Percentiles rank a stretch among this genome's conserved stretches.
Evolutionary conservation across 164 flowering plant genomes (phyloP).

Genomic region (Saururus chinensis): DNA sequence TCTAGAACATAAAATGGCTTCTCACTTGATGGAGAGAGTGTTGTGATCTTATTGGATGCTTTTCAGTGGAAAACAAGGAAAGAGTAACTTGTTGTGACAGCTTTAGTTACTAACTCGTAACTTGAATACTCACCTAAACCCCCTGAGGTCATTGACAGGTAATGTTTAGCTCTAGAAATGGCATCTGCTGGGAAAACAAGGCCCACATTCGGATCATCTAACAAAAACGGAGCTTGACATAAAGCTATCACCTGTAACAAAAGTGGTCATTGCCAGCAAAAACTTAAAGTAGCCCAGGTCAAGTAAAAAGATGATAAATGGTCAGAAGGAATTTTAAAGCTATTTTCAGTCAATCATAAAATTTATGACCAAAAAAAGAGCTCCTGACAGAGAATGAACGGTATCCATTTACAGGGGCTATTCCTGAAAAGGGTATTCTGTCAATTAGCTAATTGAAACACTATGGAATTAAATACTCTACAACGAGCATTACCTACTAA

Average conservation of each 20-base stretch:
- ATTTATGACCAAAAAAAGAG: not conserved
- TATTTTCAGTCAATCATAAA: not conserved
- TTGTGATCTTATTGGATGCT: not conserved
- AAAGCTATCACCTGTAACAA: constrained; percentile 80
- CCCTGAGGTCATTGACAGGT: constrained; percentile 74
- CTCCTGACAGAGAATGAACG: too few species aligned
- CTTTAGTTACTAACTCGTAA: not conserved
- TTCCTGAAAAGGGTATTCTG: too few species aligned
- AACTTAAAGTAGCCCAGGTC: not conserved
- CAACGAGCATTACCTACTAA: too few species aligned
- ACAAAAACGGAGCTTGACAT: constrained; percentile 97
- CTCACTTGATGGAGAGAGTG: not conserved
- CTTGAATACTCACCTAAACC: constrained; percentile 62
- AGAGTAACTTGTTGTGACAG: not conserved
- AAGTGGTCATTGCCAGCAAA: not conserved
- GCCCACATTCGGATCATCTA: constrained; percentile 94
- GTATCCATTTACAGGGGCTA: too few species aligned
- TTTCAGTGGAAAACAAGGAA: not conserved
- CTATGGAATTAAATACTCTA: too few species aligned
- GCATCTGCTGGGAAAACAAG: constrained; percentile 95
- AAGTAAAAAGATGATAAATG: not conserved
- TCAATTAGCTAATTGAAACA: too few species aligned
- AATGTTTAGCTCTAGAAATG: constrained; percentile 89
- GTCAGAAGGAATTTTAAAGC: not conserved
- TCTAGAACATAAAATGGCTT: not conserved